Evolutionary conservation across 352 stramenopile genomes (phyloP), one percentile per base, ranked within the genome.

Genomic region (Thraustochytrium sp.): DNA sequence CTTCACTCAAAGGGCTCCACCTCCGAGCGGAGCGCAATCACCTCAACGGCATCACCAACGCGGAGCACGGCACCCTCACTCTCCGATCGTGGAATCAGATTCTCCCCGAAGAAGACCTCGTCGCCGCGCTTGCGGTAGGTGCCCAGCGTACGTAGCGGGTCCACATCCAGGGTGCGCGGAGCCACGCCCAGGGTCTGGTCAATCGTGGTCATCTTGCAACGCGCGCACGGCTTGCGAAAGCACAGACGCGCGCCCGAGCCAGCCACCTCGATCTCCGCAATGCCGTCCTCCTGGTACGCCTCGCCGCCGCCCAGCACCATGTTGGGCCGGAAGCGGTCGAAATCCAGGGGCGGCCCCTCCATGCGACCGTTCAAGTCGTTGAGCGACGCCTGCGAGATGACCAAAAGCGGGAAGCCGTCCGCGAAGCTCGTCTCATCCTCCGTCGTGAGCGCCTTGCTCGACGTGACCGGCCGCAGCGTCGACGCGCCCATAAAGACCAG

Each of bases 151-250:
- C 34, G 51, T 26, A 65, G 26, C 31, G 68, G 68, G 11, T 61
- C 46, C 9, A 51, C 68, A 16, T 80, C 31, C 21, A 49, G 36
- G 23, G 31, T 75, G 11, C 8, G 37, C 34, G 68, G 31, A 0
- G 68, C 42, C 37, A 46, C 26, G 42, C 23, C 68, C 4, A 31
- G n/a, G 21, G 40, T 31, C 31, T 68, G 68, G 68, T 80, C 68
- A 31, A 80, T 68, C 31, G 68, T 80, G 13, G 40, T 80, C 0
- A 80, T 80, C 38, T 80, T 80, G 51, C 68, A 80, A 23, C 68
- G 68, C 18, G 44, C 42, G 53, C 68, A 80, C 23, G 68, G 68
- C 38, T 80, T 80, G 31, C 76, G 44, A 44, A 80, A 55, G 26
- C 31, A 26, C 16, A 80, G 40, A 21, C 44, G 62, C 63, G 34